Base-by-base conservation (phyloP, 2,329 filamentous ascomycete species). In the Didymella exigua region DNA sequence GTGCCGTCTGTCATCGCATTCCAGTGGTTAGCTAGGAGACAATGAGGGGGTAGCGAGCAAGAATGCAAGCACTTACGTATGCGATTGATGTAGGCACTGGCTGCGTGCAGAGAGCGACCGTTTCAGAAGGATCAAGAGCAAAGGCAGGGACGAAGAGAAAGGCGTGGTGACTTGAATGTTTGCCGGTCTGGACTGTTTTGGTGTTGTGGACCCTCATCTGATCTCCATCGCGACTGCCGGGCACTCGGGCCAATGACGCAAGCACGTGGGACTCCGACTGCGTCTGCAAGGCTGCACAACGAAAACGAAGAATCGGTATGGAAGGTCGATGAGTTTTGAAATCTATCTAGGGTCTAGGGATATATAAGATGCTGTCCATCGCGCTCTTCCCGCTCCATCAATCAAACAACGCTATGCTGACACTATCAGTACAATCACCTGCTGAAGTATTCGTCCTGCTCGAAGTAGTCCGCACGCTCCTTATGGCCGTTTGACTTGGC, bases 11-110 rank as follows among this genome's bases (percentile, higher is more conserved):
- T 41, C 40, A 29, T 66, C 36, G 52, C 70, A 73, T 74, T 73
- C 67, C 67, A 46, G 54, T 49, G 42, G 69, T 75, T 69, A 75
- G 72, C 70, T 56, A 43, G 61, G 66, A 58, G 63, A 72, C 61
- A 47, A 38, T 30, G 54, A 30, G 45, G 53, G 61, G 52, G 42
- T 46, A 21, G 33, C 30, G 41, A 37, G 42, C 41, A 55, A 50
- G 65, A 72, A 68, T 69, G 55, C 40, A 63, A 53, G 9, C 14
- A 67, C 63, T 33, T 41, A 40, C 33, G 19, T 36, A 45, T n/a
- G 14, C 31, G 30, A 49, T 40, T 10, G 23, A 36, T 13, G 23
- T 24, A 45, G 42, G 29, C 14, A 18, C 43, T 30, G 18, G 19
- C 21, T 33, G 24, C 13, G 34, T 29, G n/a, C 11, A 40, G 42